phyloP scores from a whole-genome alignment of 805 yeast species.

The Metschnikowia noctiluminum region DNA sequence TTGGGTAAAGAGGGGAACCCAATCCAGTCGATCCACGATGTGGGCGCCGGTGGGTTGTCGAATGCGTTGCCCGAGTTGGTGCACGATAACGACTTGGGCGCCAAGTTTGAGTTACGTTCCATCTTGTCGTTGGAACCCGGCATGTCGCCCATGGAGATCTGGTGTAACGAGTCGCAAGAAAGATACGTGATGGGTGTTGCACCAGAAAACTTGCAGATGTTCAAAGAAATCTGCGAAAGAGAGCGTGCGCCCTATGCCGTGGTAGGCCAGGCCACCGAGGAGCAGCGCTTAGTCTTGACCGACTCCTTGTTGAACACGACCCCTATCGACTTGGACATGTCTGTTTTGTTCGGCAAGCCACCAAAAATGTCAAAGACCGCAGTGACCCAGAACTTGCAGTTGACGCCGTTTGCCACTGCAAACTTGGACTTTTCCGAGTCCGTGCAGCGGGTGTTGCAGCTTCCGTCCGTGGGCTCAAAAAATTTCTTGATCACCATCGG shows the following conservation, averaged over 20 bases:
- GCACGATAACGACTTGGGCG: conserved; percentile 96
- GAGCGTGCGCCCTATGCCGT: conserved; percentile 97
- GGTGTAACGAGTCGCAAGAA: conserved; percentile 99
- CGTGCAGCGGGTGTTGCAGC: conserved; percentile 72
- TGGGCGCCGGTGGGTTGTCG: conserved; percentile 98
- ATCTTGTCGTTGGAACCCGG: conserved; percentile 91
- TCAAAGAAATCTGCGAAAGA: conserved; percentile 80
- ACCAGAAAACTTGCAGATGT: conserved; percentile 66
- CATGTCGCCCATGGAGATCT: conserved; percentile 99
- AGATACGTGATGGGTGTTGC: conserved; percentile 93
- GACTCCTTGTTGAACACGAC: conserved; percentile 75
- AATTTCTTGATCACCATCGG: conserved; percentile 95
- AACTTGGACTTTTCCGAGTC: conserved; percentile 54
- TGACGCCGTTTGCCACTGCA: conserved; percentile 40
- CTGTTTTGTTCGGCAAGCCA: conserved; percentile 91
- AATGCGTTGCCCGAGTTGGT: conserved; percentile 97
- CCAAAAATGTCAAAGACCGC: conserved; percentile 89
- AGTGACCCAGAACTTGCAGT: conserved; percentile 53
- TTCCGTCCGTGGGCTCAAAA: conserved; percentile 95
- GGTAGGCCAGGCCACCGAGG: conserved; percentile 90
- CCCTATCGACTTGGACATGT: conserved; percentile 95
- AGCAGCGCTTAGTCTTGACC: conserved; percentile 74
- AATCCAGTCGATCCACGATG: conserved; percentile 94
- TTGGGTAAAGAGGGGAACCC: conserved; percentile 66
- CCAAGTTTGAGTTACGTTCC: conserved; percentile 84